Conservation (phyloP, 306 rosid genomes). For the Cucumis melo region DNA sequence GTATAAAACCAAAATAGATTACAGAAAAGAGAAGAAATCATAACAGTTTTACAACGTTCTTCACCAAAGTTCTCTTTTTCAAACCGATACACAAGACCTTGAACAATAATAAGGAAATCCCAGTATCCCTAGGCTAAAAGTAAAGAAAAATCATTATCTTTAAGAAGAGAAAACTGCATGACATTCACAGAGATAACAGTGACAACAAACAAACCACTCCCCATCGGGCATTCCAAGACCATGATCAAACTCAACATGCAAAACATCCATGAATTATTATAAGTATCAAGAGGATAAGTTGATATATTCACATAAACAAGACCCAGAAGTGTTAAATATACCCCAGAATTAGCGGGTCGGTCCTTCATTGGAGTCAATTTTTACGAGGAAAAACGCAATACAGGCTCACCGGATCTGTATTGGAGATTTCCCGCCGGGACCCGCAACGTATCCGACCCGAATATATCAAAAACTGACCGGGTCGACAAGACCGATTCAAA, state of each 20-base stretch:
- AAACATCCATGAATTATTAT: background rate
- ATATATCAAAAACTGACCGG: constrained; percentile 18
- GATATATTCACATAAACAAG: background rate
- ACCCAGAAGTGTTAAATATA: background rate
- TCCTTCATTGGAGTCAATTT: background rate
- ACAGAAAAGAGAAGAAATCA: background rate
- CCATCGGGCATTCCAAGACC: background rate
- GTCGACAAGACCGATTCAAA: constrained; percentile 14
- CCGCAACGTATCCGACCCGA: constrained; percentile 24
- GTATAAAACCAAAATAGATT: background rate
- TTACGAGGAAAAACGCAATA: background rate
- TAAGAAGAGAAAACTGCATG: background rate
- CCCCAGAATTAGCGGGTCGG: constrained; percentile 14
- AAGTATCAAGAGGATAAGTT: background rate
- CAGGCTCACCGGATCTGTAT: constrained; percentile 14
- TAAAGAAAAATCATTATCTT: background rate
- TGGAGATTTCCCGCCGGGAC: constrained; percentile 7
- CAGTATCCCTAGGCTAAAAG: background rate
- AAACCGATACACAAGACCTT: background rate
- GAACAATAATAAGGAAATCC: background rate
- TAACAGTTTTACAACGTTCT: background rate
- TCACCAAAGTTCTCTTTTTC: background rate
- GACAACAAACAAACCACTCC: background rate
- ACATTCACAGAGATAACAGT: background rate
- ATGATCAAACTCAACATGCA: background rate